phyloP scores from a whole-genome alignment of 495 filamentous ascomycete genomes.

The Niebla homalea region DNA sequence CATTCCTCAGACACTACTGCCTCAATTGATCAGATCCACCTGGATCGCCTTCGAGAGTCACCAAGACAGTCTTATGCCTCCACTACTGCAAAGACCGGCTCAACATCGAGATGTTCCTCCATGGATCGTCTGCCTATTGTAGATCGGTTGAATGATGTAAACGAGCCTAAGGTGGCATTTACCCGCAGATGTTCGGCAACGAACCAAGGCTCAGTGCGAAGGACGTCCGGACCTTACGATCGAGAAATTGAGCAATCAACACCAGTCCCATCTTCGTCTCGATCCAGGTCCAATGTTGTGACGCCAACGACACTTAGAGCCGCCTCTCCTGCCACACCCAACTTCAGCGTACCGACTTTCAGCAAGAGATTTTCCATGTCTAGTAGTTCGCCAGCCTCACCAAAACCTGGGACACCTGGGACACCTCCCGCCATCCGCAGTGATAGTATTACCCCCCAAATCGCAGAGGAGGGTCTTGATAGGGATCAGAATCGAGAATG shows the following conservation, averaged over 20 bases:
- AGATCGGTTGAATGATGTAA: background rate
- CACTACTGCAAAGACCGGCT: conserved; percentile 23
- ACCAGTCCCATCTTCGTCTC: conserved; percentile 8
- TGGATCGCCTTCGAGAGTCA: conserved; percentile 11
- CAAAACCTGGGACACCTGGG: background rate
- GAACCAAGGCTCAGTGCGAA: background rate
- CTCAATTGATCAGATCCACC: conserved; percentile 12
- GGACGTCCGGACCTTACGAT: background rate
- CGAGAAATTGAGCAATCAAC: conserved; percentile 15
- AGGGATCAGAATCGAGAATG: background rate
- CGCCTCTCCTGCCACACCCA: conserved; percentile 29
- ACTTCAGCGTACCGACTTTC: conserved; percentile 39
- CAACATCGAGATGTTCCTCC: conserved; percentile 42
- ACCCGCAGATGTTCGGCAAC: background rate
- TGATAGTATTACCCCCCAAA: background rate
- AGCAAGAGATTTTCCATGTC: conserved; percentile 22
- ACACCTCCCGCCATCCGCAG: conserved; percentile 4
- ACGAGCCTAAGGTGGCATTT: background rate
- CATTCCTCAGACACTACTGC: conserved; percentile 12
- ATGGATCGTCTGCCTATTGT: conserved; percentile 29
- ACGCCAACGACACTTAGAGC: conserved; percentile 14
- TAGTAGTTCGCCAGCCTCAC: background rate
- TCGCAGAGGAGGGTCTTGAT: background rate
- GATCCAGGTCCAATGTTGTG: conserved; percentile 8
- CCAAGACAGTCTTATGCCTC: conserved; percentile 14